Evolutionary conservation across 805 yeast species (phyloP).

Genomic region (Suhomyces kilbournensis): DNA sequence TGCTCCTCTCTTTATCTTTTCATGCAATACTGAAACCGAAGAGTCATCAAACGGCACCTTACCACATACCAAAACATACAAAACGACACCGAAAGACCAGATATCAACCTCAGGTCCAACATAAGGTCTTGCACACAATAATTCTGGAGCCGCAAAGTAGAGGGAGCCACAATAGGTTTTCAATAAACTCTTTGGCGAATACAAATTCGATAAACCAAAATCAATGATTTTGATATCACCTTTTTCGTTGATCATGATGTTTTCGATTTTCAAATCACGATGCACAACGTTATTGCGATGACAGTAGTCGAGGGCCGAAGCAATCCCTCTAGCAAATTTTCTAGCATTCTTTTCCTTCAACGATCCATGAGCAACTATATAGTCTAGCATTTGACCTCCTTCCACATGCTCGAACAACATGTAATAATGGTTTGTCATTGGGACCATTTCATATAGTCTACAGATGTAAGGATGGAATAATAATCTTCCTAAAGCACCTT

Average conservation of each 20-base stretch:
- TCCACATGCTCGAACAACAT: constrained; percentile 95
- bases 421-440: constrained; percentile 95
- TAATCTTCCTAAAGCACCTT: constrained; percentile 89
- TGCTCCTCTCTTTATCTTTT: constrained; percentile 85
- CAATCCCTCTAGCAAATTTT: constrained; percentile 91
- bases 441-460: constrained; percentile 85
- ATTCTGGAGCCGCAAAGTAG: constrained; percentile 98
- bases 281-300: constrained; percentile 95
- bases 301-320: constrained; percentile 88
- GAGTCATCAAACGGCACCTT: constrained; percentile 98
- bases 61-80: constrained; percentile 94
- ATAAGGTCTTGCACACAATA: constrained; percentile 87
- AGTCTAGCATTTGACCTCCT: constrained; percentile 97
- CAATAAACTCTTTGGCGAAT: constrained; percentile 63
- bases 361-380: constrained; percentile 93
- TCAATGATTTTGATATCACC: constrained; percentile 96
- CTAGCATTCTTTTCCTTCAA: constrained; percentile 92
- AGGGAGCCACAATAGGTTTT: constrained; percentile 96
- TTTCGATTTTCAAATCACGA: constrained; percentile 94
- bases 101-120: constrained; percentile 96
- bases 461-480: constrained; percentile 91
- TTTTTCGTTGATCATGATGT: constrained; percentile 86
- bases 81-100: constrained; percentile 97
- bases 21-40: constrained; percentile 85
- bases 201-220: constrained; percentile 91